Conservation (phyloP, 192 early-diverging fungal genomes). For the Lobosporangium transversale region DNA sequence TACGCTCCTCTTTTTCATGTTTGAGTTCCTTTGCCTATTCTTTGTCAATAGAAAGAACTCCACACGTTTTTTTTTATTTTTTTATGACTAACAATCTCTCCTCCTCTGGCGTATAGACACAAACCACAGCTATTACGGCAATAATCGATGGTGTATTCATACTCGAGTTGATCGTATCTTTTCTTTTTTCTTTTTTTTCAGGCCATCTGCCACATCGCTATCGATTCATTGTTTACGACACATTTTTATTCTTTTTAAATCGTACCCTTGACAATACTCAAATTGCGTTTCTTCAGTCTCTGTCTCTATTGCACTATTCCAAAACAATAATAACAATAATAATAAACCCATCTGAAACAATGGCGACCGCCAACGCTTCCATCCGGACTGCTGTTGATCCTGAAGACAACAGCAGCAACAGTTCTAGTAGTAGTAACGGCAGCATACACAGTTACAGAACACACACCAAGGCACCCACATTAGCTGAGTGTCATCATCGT, state of each 20-base stretch:
- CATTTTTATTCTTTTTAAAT: too few species aligned
- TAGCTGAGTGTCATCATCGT: background rate
- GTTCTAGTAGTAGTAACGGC: background rate
- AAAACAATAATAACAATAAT: too few species aligned
- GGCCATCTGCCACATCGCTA: too few species aligned
- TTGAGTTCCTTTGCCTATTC: background rate
- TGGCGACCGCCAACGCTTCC: background rate
- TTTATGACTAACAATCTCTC: slow-evolving; percentile 1
- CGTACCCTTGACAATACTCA: too few species aligned
- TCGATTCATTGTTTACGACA: too few species aligned
- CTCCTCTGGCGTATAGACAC: slow-evolving; percentile 1
- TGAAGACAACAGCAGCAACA: background rate
- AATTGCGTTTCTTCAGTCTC: too few species aligned
- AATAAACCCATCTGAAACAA: too few species aligned
- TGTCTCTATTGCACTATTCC: too few species aligned
- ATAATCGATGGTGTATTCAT: too few species aligned
- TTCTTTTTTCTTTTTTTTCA: slow-evolving; percentile 4
- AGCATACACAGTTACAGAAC: background rate
- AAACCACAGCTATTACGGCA: too few species aligned
- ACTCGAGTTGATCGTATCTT: background rate
- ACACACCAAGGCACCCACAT: too few species aligned
- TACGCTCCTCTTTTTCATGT: background rate
- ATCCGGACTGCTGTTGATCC: slow-evolving; percentile 7
- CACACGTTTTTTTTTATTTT: background rate
- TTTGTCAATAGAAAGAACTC: background rate